Evolutionary conservation across 176 grass and related monocot genomes (phyloP).

Genomic region (barley (Hordeum vulgare)): DNA sequence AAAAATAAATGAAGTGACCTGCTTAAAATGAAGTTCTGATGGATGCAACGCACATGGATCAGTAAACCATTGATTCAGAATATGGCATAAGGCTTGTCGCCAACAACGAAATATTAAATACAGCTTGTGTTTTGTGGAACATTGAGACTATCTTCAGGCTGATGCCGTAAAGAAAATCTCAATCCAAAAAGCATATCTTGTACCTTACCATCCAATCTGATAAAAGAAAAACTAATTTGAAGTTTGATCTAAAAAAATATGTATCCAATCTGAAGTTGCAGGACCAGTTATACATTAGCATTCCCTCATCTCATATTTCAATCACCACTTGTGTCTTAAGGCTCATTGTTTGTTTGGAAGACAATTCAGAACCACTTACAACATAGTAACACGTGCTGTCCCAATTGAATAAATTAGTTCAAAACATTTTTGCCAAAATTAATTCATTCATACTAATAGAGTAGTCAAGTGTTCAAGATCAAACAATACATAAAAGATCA

Average conservation of each 20-base stretch:
- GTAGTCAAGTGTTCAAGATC: neutral
- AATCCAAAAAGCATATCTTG: neutral
- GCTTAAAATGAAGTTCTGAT: neutral
- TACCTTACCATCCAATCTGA: neutral
- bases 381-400: too few species aligned
- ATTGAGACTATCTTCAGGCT: neutral
- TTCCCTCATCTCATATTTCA: neutral
- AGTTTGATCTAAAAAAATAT: too few species aligned
- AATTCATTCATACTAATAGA: neutral
- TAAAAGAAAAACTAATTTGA: too few species aligned
- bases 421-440: too few species aligned
- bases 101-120: neutral
- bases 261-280: neutral
- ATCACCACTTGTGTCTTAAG: neutral
- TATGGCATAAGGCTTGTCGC: neutral
- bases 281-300: neutral
- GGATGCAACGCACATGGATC: neutral
- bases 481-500: neutral
- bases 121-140: too few species aligned
- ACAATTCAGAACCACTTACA: neutral
- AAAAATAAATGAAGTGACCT: neutral
- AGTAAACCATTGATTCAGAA: neutral
- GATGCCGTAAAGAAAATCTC: neutral
- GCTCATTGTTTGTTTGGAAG: neutral
- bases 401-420: neutral